Conservation (phyloP, 31 red algal genomes). For the Bonnemaisonia californica region DNA sequence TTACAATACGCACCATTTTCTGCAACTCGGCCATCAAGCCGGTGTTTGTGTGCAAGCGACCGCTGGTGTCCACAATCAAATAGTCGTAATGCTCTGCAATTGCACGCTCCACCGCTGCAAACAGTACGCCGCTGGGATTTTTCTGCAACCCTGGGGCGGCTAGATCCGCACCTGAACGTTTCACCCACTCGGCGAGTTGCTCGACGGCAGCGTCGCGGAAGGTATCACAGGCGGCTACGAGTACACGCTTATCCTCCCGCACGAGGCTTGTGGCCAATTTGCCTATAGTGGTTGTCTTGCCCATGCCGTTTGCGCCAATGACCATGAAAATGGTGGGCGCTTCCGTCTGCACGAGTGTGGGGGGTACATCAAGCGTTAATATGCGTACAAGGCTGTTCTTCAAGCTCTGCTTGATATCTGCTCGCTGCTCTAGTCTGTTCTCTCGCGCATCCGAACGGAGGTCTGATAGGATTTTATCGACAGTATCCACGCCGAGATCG, state of each 20-base stretch:
- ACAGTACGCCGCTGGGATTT: constrained; percentile 68
- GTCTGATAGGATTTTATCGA: constrained; percentile 80
- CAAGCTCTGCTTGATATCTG: constrained; percentile 58
- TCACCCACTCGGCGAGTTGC: constrained; percentile 88
- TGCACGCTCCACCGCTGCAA: constrained; percentile 73
- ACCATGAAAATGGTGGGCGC: constrained; percentile 84
- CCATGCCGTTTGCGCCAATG: constrained; percentile 94
- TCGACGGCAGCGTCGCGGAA: constrained; percentile 95
- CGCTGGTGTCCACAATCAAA: constrained; percentile 91
- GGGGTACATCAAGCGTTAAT: constrained; percentile 15
- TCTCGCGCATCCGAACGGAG: constrained; percentile 57
- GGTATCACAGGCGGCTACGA: constrained; percentile 92
- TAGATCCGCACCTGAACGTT: constrained; percentile 72
- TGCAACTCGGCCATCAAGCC: constrained; percentile 94
- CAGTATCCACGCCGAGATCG: constrained; percentile 84
- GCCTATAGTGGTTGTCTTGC: constrained; percentile 94
- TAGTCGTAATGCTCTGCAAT: constrained; percentile 76
- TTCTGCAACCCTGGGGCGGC: constrained; percentile 59
- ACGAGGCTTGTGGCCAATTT: constrained; percentile 82
- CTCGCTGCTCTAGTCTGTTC: constrained; percentile 49
- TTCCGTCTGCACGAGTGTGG: not conserved
- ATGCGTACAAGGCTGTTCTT: constrained; percentile 70
- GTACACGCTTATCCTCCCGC: constrained; percentile 62
- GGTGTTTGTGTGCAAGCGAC: constrained; percentile 90
- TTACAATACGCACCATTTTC: constrained; percentile 85